phyloP scores from a whole-genome alignment of 2,329 filamentous ascomycete species.

The Domatiomyces catenatus region DNA sequence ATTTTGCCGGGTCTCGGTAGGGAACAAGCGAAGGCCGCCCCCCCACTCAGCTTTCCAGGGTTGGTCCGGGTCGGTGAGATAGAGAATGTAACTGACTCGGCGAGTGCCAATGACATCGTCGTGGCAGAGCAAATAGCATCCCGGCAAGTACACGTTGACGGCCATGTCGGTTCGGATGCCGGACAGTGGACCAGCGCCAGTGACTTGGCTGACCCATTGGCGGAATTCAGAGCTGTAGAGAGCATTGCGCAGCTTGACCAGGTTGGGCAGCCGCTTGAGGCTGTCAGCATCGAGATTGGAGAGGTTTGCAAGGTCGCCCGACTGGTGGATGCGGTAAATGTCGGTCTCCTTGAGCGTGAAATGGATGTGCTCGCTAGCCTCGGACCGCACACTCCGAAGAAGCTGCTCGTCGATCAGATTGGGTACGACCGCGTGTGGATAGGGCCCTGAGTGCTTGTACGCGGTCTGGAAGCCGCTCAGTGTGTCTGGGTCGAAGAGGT shows the following conservation, averaged over 20 bases:
- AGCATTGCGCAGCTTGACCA: constrained; percentile 84
- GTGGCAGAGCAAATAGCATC: constrained; percentile 88
- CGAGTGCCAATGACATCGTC: constrained; percentile 98
- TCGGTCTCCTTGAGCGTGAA: constrained; percentile 99
- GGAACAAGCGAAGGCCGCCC: constrained; percentile 77
- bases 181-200: constrained; percentile 70
- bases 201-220: constrained; percentile 73
- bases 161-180: constrained; percentile 97
- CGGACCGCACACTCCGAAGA: constrained; percentile 69
- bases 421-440: constrained; percentile 85
- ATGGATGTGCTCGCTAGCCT: constrained; percentile 78
- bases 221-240: constrained; percentile 85
- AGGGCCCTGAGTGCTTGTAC: constrained; percentile 37
- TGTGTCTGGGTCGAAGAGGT: constrained; percentile 27
- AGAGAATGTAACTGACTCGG: constrained; percentile 91
- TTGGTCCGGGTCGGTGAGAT: constrained; percentile 79
- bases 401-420: constrained; percentile 64
- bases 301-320: constrained; percentile 88
- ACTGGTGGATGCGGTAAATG: constrained; percentile 99
- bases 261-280: constrained; percentile 68
- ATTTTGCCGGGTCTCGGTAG: constrained; percentile 49
- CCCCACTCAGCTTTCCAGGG: constrained; percentile 89
- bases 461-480: constrained; percentile 28
- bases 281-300: constrained; percentile 82
- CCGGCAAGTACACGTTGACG: constrained; percentile 94